phyloP scores from a whole-genome alignment of 352 stramenopile species.

The Globisporangium lucens region DNA sequence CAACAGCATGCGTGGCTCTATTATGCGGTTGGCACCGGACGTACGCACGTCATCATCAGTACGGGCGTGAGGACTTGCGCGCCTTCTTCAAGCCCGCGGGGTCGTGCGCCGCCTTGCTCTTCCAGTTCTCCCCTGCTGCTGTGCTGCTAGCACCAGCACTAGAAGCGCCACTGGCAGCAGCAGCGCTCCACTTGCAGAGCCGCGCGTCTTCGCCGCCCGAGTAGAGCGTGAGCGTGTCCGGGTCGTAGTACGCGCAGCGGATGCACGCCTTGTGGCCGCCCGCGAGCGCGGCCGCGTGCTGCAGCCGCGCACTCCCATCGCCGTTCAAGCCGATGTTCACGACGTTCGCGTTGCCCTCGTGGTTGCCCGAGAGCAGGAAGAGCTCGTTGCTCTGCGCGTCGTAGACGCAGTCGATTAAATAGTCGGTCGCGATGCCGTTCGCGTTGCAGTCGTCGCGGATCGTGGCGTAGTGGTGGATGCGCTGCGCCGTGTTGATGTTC shows the following conservation, averaged over 20 bases:
- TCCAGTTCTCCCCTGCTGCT: conserved; percentile 9
- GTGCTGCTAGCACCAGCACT: background rate
- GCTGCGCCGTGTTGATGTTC: conserved; percentile 83
- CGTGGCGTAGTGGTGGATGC: conserved; percentile 74
- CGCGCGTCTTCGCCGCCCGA: conserved; percentile 87
- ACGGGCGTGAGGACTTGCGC: conserved; percentile 68
- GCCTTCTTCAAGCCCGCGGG: conserved; percentile 62
- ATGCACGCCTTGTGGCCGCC: conserved; percentile 85
- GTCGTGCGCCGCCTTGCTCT: conserved; percentile 35
- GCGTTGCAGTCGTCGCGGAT: conserved; percentile 75
- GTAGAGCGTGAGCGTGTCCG: conserved; percentile 44
- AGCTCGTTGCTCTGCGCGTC: conserved; percentile 65
- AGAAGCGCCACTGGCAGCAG: background rate
- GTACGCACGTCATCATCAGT: conserved; percentile 22
- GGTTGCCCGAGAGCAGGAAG: conserved; percentile 75
- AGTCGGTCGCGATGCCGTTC: conserved; percentile 66
- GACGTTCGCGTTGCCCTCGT: conserved; percentile 73
- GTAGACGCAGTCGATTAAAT: conserved; percentile 88
- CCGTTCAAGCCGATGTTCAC: conserved; percentile 51
- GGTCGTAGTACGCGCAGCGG: conserved; percentile 75
- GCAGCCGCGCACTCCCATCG: conserved; percentile 46
- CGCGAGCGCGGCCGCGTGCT: conserved; percentile 44
- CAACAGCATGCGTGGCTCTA: background rate
- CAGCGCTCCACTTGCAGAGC: conserved; percentile 72
- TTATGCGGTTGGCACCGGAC: background rate